A percentile compares a stretch with the other conserved stretches of the same genome.
Conservation (phyloP, 1,139 yeast species). For the Candida tetrigidarum region DNA sequence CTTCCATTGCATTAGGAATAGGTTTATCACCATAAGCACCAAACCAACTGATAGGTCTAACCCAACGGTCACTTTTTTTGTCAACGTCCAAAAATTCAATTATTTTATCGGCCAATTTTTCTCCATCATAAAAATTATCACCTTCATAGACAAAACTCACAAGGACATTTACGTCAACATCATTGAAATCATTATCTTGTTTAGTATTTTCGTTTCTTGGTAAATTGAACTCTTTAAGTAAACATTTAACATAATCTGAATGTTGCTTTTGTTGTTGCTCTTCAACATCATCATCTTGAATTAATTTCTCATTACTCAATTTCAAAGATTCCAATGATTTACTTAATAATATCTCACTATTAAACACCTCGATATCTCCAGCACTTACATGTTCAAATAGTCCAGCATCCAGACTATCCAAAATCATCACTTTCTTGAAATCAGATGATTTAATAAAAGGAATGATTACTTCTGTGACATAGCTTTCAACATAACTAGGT, state of each 20-base stretch:
- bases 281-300: conserved; percentile 12
- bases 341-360: conserved; percentile 38
- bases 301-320: conserved; percentile 13
- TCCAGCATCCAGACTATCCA: conserved; percentile 79
- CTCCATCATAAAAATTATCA: conserved; percentile 80
- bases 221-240: conserved; percentile 17
- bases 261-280: conserved; percentile 11
- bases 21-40: conserved; percentile 82
- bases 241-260: conserved; percentile 21
- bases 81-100: conserved; percentile 32
- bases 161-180: conserved; percentile 26
- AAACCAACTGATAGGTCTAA: conserved; percentile 76
- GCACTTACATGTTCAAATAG: conserved; percentile 30
- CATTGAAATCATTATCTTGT: not conserved
- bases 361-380: conserved; percentile 33
- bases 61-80: conserved; percentile 31
- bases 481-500: conserved; percentile 59
- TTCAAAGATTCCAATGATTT: conserved; percentile 36
- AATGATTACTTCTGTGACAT: conserved; percentile 55
- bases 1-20: conserved; percentile 70
- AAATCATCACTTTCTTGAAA: conserved; percentile 54
- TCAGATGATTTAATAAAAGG: conserved; percentile 48
- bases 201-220: conserved; percentile 8
- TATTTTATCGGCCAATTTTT: conserved; percentile 49
- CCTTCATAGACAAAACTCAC: conserved; percentile 82